Evolutionary conservation across 768 basidiomycete species (phyloP).

Genomic region (Tricholoma bakamatsutake): DNA sequence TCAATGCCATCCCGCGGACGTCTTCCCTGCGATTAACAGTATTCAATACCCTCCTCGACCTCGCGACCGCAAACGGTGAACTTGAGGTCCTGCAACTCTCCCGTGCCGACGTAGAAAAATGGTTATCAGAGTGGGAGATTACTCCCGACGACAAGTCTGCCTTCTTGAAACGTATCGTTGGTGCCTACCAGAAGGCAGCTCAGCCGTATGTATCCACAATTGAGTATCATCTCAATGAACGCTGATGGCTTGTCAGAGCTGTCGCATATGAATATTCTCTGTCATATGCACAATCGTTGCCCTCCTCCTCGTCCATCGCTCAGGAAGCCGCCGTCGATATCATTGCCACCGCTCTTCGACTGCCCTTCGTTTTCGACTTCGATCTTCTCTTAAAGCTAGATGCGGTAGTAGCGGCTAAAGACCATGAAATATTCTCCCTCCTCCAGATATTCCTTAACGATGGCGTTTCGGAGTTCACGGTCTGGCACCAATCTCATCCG

Average conservation of each 20-base stretch:
- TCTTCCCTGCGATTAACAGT: constrained; percentile 62
- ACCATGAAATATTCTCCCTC: constrained; percentile 69
- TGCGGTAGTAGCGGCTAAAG: constrained; percentile 56
- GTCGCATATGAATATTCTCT: constrained; percentile 61
- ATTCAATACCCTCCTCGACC: constrained; percentile 53
- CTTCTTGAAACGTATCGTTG: constrained; percentile 61
- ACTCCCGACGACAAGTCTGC: constrained; percentile 53
- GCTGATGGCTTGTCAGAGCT: constrained; percentile 31
- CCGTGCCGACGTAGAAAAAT: constrained; percentile 60
- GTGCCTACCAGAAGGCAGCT: constrained; percentile 50
- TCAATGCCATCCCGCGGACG: constrained; percentile 66
- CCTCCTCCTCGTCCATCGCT: constrained; percentile 45
- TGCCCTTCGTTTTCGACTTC: constrained; percentile 72
- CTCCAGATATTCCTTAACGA: constrained; percentile 68
- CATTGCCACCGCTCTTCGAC: constrained; percentile 59
- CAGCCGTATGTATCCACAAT: constrained; percentile 45
- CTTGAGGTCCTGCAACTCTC: constrained; percentile 56
- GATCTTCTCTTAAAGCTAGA: constrained; percentile 76
- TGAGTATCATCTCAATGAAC: neutral
- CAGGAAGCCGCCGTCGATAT: constrained; percentile 51
- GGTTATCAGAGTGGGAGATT: constrained; percentile 74
- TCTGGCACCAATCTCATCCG: constrained; percentile 52
- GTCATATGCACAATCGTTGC: constrained; percentile 54
- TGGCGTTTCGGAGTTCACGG: constrained; percentile 53
- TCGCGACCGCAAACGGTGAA: constrained; percentile 57